phyloP scores from a whole-genome alignment of 768 basidiomycete species.

The Suillus variegatus region DNA sequence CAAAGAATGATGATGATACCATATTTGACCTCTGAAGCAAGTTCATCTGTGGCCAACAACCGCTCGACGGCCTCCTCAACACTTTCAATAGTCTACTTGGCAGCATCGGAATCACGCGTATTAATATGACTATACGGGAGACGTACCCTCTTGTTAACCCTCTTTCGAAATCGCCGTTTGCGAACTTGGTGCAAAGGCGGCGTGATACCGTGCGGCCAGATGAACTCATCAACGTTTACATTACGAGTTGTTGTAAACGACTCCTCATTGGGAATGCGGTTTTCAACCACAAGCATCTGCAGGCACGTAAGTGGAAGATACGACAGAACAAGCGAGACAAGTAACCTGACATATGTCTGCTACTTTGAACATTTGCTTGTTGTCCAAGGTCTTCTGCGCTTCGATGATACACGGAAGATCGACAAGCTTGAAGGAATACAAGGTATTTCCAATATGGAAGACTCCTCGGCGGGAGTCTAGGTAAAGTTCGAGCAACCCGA shows the following conservation, averaged over 20 bases:
- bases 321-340: constrained; percentile 13
- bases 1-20: constrained; percentile 42
- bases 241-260: constrained; percentile 58
- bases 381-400: constrained; percentile 93
- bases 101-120: constrained; percentile 1
- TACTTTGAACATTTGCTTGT: constrained; percentile 97
- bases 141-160: constrained; percentile 78
- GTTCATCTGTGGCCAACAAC: constrained; percentile 75
- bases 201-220: constrained; percentile 96
- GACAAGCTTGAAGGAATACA: constrained; percentile 91
- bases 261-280: constrained; percentile 73
- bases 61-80: constrained; percentile 93
- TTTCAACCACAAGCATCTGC: constrained; percentile 91
- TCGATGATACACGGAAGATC: constrained; percentile 95
- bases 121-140: background rate
- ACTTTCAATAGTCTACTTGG: constrained; percentile 81
- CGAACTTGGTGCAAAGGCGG: constrained; percentile 90
- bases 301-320: constrained; percentile 14
- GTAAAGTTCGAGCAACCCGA: background rate
- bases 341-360: constrained; percentile 96
- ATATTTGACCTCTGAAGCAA: constrained; percentile 75
- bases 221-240: constrained; percentile 93
- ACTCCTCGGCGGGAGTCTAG: constrained; percentile 88
- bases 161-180: constrained; percentile 90
- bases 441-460: constrained; percentile 80